Evolutionary conservation across 495 filamentous ascomycete species (phyloP), one percentile per base, ranked within the genome.

Genomic region (Tuber borchii): DNA sequence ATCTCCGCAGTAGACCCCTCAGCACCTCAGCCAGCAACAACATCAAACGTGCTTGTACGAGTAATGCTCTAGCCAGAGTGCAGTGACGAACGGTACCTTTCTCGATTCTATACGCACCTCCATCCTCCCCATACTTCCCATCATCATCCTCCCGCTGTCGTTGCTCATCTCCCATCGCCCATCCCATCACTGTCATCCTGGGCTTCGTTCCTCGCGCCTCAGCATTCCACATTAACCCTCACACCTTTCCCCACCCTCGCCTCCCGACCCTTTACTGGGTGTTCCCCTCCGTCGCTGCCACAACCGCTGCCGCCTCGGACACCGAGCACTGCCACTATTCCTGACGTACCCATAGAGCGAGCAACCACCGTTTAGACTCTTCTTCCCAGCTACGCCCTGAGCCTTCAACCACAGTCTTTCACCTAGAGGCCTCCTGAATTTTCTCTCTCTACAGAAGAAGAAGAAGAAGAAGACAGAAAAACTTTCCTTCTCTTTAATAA

Each of bases 281-380:
- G 76, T 78, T 80, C 83, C 83, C 85, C 84, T 84, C 84, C 82
- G 83, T 84, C 84, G 81, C 85, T 86, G 84, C 84, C 85, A 83
- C 83, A 83, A 78, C 83, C 77, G 75, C 84, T 84, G 79, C 76
- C 88, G 89, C 86, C 85, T 65, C 56, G 56, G 34, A 26, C 31
- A 87, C 78, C 88, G 87, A 82, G 89, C 89, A 87, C 86, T 89
- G 82, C 88, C 88, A 81, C 84, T 85, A 87, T 65, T 88, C 80
- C 77, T 82, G 80, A 82, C 80, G 79, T 82, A 81, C 74, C 77
- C 73, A 43, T 71, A 65, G 56, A 65, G 26, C 26, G 56, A 34
- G 85, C 83, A 86, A 85, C 71, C 51, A 65, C 61, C 17, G 46
- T 45, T 51, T 70, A 68, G 70, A 70, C 74, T 46, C 65, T 69